phyloP scores from a whole-genome alignment of 2,329 filamentous ascomycete genomes.

The Colletotrichum kahawae region DNA sequence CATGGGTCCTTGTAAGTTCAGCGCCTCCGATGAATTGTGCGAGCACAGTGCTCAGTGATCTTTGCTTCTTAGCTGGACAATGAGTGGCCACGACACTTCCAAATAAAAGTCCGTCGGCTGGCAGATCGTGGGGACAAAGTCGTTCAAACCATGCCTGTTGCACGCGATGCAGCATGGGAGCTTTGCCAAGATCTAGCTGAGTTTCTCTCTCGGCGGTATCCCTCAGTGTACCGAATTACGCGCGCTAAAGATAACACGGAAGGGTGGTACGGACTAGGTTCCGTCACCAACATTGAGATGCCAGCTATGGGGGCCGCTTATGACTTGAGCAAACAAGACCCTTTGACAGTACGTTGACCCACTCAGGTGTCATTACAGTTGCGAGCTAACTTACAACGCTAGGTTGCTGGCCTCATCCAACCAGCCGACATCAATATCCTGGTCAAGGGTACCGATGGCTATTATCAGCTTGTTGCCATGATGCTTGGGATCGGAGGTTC shows the following conservation, averaged over 20 bases:
- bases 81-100: neutral
- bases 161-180: neutral
- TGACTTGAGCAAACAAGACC: neutral
- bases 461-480: neutral
- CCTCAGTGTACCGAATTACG: neutral
- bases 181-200: neutral
- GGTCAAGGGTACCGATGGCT: neutral
- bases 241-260: neutral
- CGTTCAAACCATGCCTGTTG: neutral
- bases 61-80: neutral
- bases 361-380: neutral
- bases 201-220: neutral
- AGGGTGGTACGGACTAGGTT: neutral
- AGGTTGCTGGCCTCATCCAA: neutral
- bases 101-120: neutral
- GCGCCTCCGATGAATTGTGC: neutral
- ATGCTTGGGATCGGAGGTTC: neutral
- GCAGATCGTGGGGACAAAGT: neutral
- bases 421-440: neutral
- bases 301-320: neutral
- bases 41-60: neutral
- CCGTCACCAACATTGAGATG: neutral
- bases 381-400: neutral
- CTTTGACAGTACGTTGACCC: neutral
- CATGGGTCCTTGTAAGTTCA: neutral